phyloP scores from a whole-genome alignment of 2,329 filamentous ascomycete genomes.

The Beauveria australis region DNA sequence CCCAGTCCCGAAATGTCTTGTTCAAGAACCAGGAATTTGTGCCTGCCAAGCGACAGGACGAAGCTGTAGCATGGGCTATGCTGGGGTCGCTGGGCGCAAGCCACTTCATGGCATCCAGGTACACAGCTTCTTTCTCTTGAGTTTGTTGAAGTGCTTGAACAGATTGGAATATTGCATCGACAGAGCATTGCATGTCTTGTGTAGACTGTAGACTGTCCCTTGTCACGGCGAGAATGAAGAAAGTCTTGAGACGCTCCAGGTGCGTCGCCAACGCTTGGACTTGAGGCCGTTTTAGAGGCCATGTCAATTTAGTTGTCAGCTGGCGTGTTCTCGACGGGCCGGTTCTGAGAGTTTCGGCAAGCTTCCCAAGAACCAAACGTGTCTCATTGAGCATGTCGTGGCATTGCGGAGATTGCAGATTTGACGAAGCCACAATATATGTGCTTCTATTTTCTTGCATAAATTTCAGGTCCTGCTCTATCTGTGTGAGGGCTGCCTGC shows the following conservation, averaged over 20 bases:
- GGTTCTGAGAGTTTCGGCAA: not conserved
- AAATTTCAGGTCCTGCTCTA: not conserved
- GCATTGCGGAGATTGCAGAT: not conserved
- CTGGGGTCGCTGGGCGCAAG: not conserved
- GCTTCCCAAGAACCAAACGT: not conserved
- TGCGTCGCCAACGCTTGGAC: not conserved
- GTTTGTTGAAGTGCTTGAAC: not conserved
- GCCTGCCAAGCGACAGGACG: not conserved
- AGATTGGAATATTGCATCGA: not conserved
- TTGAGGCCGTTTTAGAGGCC: conserved; percentile 6
- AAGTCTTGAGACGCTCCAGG: conserved; percentile 5
- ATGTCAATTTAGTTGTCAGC: not conserved
- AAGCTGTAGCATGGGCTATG: not conserved
- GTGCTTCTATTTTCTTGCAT: not conserved
- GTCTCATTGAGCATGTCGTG: conserved; percentile 5
- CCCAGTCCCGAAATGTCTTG: not conserved
- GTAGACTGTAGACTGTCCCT: not conserved
- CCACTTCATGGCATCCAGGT: not conserved
- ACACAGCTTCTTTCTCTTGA: not conserved
- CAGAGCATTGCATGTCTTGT: not conserved
- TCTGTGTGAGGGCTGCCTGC: conserved; percentile 3
- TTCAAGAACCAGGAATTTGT: conserved; percentile 10
- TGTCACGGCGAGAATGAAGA: conserved; percentile 7
- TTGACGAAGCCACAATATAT: not conserved
- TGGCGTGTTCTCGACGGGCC: not conserved